These are phyloP conservation scores for Acmispon strigosus DNA, from an alignment of 306 rosid genomes.

Conservation along the genomic window DNA sequence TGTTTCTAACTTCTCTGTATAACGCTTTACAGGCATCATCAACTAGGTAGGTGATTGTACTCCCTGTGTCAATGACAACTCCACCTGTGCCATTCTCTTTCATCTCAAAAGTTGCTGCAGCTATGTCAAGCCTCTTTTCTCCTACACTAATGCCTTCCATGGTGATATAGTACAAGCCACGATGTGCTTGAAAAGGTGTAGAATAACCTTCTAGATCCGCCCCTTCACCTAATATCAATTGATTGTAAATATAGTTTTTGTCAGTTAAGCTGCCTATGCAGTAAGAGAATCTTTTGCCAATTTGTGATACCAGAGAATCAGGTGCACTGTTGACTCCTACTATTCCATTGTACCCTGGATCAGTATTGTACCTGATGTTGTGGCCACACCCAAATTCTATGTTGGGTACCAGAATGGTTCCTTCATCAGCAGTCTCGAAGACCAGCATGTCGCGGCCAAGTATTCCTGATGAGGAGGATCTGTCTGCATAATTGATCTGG, in stretches of 20 bases:
- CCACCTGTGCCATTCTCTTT: constrained; percentile 31
- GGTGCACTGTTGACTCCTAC: constrained; percentile 25
- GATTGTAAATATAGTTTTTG: constrained; percentile 24
- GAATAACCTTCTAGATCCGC: constrained; percentile 35
- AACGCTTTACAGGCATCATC: constrained; percentile 7
- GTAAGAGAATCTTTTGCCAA: constrained; percentile 33
- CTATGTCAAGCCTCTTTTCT: constrained; percentile 24
- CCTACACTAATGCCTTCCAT: constrained; percentile 41
- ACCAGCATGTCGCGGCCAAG: constrained; percentile 13
- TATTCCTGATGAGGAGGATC: constrained; percentile 10
- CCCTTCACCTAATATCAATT: constrained; percentile 40
- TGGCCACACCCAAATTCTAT: constrained; percentile 31
- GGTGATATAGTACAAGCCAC: constrained; percentile 24
- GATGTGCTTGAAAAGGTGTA: constrained; percentile 11
- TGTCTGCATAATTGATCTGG: constrained; percentile 10
- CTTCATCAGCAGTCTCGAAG: constrained; percentile 35
- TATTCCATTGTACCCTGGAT: constrained; percentile 32
- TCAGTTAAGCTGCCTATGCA: constrained; percentile 40
- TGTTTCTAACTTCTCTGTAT: constrained; percentile 8
- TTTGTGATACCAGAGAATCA: constrained; percentile 19
- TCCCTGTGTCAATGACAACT: constrained; percentile 34
- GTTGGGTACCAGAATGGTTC: not conserved
- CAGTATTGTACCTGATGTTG: not conserved
- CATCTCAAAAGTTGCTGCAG: constrained; percentile 13
- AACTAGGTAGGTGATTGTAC: constrained; percentile 12